Percentiles rank a stretch among this genome's conserved stretches.
These are phyloP conservation scores for Arachis stenosperma DNA, from an alignment of 306 rosid species.

Conservation along the genomic window DNA sequence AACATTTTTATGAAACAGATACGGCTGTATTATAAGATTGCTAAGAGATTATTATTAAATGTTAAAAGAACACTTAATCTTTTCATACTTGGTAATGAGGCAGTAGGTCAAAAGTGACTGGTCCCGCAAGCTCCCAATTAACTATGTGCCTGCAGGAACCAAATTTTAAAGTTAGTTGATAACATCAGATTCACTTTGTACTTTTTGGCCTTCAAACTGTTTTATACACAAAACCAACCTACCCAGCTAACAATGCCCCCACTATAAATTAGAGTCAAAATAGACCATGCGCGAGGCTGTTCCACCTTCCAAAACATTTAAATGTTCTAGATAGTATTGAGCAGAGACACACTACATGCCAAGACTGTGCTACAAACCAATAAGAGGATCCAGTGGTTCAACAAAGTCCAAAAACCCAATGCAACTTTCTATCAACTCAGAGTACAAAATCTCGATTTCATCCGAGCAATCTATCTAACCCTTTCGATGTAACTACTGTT, in stretches of 20 bases:
- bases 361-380: slow-evolving; percentile 12
- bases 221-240: neutral
- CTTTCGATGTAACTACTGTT: neutral
- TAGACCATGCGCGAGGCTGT: neutral
- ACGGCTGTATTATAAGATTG: slow-evolving; percentile 28
- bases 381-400: neutral
- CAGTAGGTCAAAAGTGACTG: no score
- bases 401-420: slow-evolving; percentile 6
- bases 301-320: neutral
- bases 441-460: neutral
- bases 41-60: slow-evolving; percentile 38
- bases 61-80: slow-evolving; percentile 44
- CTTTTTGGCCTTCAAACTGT: slow-evolving; percentile 35
- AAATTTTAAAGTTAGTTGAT: slow-evolving; percentile 52
- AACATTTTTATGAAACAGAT: slow-evolving; percentile 12
- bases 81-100: slow-evolving; percentile 39
- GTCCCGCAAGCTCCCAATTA: no score
- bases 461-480: neutral
- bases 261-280: slow-evolving; percentile 3
- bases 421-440: neutral
- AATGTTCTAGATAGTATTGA: neutral
- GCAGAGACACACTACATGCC: neutral
- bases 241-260: neutral
- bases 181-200: slow-evolving; percentile 33
- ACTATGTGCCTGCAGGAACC: no score